A percentile compares a stretch with the other conserved stretches of the same genome.
phyloP scores from a whole-genome alignment of 768 basidiomycete genomes.

The Paxillus ammoniavirescens region DNA sequence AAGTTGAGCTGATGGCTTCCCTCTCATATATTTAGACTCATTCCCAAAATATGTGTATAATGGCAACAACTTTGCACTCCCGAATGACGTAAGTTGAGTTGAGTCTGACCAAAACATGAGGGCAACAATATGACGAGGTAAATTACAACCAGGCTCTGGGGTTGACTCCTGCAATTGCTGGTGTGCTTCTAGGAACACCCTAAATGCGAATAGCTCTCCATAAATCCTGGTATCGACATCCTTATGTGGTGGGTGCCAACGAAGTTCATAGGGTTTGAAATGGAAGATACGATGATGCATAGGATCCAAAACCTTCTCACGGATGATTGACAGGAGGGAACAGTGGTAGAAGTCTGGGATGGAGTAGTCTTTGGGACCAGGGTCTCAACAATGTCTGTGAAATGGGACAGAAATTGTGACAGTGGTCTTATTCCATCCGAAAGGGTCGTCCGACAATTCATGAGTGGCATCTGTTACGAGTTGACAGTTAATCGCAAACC shows the following conservation, averaged over 20 bases:
- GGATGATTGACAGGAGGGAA: slow-evolving; percentile 10
- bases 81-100: too few relatives aligned
- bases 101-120: slow-evolving; percentile 29
- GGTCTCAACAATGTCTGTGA: not conserved
- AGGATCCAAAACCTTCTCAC: slow-evolving; percentile 13
- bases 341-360: slow-evolving; percentile 9
- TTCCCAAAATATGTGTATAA: too few relatives aligned
- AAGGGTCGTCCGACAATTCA: too few relatives aligned
- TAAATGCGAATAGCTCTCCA: slow-evolving; percentile 20
- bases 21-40: too few relatives aligned
- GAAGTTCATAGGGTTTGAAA: slow-evolving; percentile 20
- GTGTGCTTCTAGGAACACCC: slow-evolving; percentile 17
- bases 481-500: too few relatives aligned
- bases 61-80: not conserved
- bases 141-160: slow-evolving; percentile 11
- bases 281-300: slow-evolving; percentile 10
- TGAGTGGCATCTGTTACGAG: too few relatives aligned
- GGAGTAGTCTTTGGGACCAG: slow-evolving; percentile 1
- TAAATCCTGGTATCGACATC: slow-evolving; percentile 3
- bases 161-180: slow-evolving; percentile 14
- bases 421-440: too few relatives aligned
- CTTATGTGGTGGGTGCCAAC: not conserved
- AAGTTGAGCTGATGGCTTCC: too few relatives aligned
- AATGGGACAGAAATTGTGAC: slow-evolving; percentile 1
- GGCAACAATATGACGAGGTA: slow-evolving; percentile 12